Evolutionary conservation across 148 eudicot species (phyloP).

Genomic region (Rhododendron kiyosumense): DNA sequence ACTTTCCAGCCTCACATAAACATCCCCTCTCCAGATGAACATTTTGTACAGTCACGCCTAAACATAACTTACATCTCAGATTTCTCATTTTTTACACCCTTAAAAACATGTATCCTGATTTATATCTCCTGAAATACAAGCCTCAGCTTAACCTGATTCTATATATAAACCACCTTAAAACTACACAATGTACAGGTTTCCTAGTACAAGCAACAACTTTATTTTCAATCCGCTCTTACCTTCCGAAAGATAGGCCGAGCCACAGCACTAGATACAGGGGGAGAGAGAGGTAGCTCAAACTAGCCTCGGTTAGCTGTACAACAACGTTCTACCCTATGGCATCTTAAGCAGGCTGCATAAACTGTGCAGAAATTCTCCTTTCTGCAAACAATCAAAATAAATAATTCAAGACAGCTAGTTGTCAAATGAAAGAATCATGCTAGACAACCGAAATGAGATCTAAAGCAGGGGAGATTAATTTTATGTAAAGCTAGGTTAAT

Average conservation of each 20-base stretch:
- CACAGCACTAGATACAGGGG: conserved; percentile 11
- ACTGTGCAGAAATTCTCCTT: conserved; percentile 57
- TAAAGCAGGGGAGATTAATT: background rate
- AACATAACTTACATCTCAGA: conserved; percentile 12
- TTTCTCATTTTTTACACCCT: conserved; percentile 19
- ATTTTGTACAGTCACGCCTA: conserved; percentile 25
- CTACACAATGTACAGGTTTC: conserved; percentile 81
- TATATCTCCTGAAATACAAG: background rate
- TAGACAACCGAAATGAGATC: background rate
- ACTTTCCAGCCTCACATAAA: conserved; percentile 11
- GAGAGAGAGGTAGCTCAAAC: conserved; percentile 26
- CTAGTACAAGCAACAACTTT: conserved; percentile 52
- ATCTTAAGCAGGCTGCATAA: conserved; percentile 32
- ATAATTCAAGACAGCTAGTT: background rate
- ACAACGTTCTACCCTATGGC: conserved; percentile 30
- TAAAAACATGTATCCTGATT: background rate
- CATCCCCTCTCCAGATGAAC: background rate
- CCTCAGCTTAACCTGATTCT: conserved; percentile 41
- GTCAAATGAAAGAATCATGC: background rate
- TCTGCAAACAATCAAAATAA: conserved; percentile 31
- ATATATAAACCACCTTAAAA: conserved; percentile 45
- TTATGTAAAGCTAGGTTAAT: background rate
- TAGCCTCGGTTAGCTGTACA: conserved; percentile 76
- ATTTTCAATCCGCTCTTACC: conserved; percentile 48
- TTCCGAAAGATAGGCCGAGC: conserved; percentile 22